Evolutionary conservation across 2,329 filamentous ascomycete species (phyloP).

Genomic region (Aureobasidium sp.): DNA sequence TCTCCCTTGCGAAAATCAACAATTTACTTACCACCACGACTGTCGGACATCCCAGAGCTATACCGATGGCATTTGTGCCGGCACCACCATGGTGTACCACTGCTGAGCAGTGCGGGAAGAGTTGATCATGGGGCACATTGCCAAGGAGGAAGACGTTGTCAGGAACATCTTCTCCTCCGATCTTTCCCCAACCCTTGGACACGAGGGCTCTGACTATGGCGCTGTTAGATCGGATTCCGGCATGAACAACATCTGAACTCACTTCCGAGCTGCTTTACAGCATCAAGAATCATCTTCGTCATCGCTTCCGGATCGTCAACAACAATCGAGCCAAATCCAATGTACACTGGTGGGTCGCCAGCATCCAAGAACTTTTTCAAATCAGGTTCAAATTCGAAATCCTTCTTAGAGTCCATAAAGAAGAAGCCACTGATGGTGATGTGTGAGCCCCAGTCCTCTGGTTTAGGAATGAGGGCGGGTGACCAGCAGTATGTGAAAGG

Average conservation of each 20-base stretch:
- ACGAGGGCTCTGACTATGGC: constrained; percentile 32
- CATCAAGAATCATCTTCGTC: constrained; percentile 65
- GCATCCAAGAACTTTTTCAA: constrained; percentile 40
- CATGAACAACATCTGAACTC: constrained; percentile 27
- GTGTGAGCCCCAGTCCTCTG: constrained; percentile 65
- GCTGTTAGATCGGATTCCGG: background rate
- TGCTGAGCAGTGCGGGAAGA: constrained; percentile 48
- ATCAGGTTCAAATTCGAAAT: constrained; percentile 38
- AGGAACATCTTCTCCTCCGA: constrained; percentile 36
- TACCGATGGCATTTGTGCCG: constrained; percentile 51
- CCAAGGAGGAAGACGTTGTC: constrained; percentile 43
- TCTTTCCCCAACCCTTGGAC: constrained; percentile 48
- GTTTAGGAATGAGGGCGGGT: constrained; percentile 69
- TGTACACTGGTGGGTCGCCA: constrained; percentile 69
- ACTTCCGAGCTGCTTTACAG: constrained; percentile 48
- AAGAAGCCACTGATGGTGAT: constrained; percentile 72
- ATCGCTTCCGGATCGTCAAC: constrained; percentile 67
- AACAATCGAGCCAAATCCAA: constrained; percentile 78
- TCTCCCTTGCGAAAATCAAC: rapidly evolving
- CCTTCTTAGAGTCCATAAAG: constrained; percentile 58
- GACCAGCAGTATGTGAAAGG: constrained; percentile 94
- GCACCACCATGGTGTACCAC: constrained; percentile 56
- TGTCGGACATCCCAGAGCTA: constrained; percentile 46
- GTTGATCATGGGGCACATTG: constrained; percentile 52
- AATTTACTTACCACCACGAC: constrained; percentile 35